Evolutionary conservation across 768 basidiomycete species (phyloP), one percentile per base, ranked within the genome.

Genomic region (Leccinum fibrillosum): DNA sequence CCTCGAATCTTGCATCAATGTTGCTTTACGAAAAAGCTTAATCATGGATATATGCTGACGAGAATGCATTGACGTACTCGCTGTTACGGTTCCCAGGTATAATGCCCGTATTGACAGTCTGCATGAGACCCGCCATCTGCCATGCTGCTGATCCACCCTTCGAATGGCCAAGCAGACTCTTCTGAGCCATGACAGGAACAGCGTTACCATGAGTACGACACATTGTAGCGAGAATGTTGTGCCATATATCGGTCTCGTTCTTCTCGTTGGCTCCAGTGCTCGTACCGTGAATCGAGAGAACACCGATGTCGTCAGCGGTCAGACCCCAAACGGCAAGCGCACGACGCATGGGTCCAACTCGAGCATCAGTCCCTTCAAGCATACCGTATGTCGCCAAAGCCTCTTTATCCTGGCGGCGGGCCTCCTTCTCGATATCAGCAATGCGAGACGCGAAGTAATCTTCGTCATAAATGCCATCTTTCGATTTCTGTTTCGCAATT

Each of bases 91-190:
- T 98, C 44, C 94, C 95, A 7, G 97, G 95, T 62, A 99, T 81
- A 62, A 96, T 82, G 53, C 95, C 97, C 48, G 86, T 85, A 62
- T 79, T 81, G 60, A 99, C 81, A 11, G 86, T 86, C 72, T 99
- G 94, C 55, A 94, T 75, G 55, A 98, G 80, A 64, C 97, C 97
- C 66, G 86, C 88, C 82, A 97, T 85, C 76, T 94, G 92, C 96
- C 94, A 98, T 2, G 94, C 91, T 55, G 96, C 96, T n/a, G 97
- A 92, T 60, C 96, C 97, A 73, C 97, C 97, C 81, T 99, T 99
- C 11, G 96, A 88, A 71, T 99, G 96, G 60, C 97, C 97, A 30
- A 96, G 89, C 52, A 99, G 81, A 72, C 90, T 93, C 83, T 99
- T 99, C 75, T 98, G 97, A 2, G 97, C 94, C 74, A 98, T 89